Evolutionary conservation across 2,329 filamentous ascomycete genomes (phyloP), one percentile per base, ranked within the genome.

Genomic region (Pseudogymnoascus sp.): DNA sequence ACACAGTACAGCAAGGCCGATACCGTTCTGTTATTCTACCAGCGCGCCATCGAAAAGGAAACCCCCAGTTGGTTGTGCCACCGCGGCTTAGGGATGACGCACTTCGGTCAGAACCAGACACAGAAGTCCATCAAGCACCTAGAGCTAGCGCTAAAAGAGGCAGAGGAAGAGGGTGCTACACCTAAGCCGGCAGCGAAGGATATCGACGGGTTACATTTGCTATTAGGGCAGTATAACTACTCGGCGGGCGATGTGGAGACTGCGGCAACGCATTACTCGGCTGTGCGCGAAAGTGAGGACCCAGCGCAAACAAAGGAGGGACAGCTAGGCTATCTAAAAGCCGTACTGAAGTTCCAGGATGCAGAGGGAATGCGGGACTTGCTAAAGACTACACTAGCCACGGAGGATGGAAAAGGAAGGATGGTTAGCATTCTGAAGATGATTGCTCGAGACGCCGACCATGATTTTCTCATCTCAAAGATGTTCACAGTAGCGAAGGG

Each of bases 401-500:
- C 37, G 6, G 37, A 40, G n/a, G 37, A 40, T 10, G 37, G 37
- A 18, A 40, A 40, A n/a, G 37, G 37, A 18, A 40, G 37, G 37
- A 40, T 40, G n/a, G 37, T 40, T 7, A 40, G n/a, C n/a, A 40
- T 40, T 40, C n/a, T 40, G n/a, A 40, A 40, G 7, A 40, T 18
- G 37, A 40, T 40, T 40, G 37, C 37, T 18, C n/a, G n/a, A 40
- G 37, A 40, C n/a, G n/a, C n/a, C 37, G 37, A 40, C 37, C 37
- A 40, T 40, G 37, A 40, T 16, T 40, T 6, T 6, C 25, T 69
- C 23, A 28, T 70, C 16, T 59, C 53, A 1, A 67, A 65, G 40
- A 65, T 70, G 25, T 67, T 70, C 40, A 61, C 53, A 6, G 35
- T 65, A 16, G 64, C 61, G 3, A 66, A 66, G 56, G 59, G 14